Base-by-base conservation (phyloP, 257 asterid genomes). In the Ligustrum vulgare region DNA sequence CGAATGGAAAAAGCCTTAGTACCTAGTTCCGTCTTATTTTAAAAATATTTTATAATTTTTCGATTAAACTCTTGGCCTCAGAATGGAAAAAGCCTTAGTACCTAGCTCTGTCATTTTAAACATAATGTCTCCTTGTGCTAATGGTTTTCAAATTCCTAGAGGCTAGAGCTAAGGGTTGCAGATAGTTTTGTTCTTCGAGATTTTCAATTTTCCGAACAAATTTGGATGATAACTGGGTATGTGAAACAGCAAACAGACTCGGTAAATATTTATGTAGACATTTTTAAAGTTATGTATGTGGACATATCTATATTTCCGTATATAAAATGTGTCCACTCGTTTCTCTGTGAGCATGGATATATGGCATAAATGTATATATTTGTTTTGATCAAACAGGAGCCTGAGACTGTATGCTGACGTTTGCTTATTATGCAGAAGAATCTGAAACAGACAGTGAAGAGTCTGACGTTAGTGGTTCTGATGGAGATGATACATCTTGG, bases 401-500 rank as follows among this genome's bases (percentile, higher is more conserved):
- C 69, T 69, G 62, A 71, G 36, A 20, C 51, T 72, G 37, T 51
- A 70, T 32, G 45, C 63, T 39, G 20, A 60, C 16, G 41, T 4
- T 16, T 84, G 49, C 39, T 31, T 66, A 13, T 56, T 82, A 63
- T 83, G 87, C 93, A 94, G 99, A 88, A 72, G 99, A 94, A 82
- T 94, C 97, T 71, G 97, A 89, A 72, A 88, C 98, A 76, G 99
- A 92, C 83, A 92, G 94, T 81, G 99, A 92, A 82, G 99, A 87
- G 80, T 92, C 98, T 79, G 98, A 94, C 78, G 93, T 88, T 76
- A 94, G 98, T 83, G 99, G 96, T 71, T 92, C 99, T 75, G 99
- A 94, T 72, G 99, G 98, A 83, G 99, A 94, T 60, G 98, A 94
- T 78, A 89, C 98, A 49, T 94, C 98, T 13, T 94, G 99, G 99